Evolutionary conservation across 208 protist genomes (phyloP).

Genomic region (Naegleria fowleri): DNA sequence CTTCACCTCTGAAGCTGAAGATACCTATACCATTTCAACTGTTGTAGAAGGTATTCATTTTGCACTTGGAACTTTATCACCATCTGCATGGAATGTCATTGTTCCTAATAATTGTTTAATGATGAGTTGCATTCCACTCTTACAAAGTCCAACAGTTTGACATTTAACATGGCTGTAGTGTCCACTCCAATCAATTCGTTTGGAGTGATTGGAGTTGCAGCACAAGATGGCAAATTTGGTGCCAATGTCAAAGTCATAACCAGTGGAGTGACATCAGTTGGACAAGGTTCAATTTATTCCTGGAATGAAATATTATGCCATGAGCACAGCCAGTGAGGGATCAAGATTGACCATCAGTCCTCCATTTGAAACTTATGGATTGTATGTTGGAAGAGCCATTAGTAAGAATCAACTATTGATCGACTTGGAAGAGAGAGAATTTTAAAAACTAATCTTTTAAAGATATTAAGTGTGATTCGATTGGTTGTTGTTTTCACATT

Average conservation of each 20-base stretch:
- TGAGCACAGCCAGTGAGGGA: too few species aligned
- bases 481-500: too few species aligned
- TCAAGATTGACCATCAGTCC: neutral
- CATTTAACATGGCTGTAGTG: neutral
- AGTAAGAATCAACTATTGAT: neutral
- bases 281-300: too few species aligned
- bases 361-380: neutral
- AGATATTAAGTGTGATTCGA: too few species aligned
- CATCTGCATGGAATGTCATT: neutral
- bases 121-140: neutral
- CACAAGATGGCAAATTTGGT: neutral
- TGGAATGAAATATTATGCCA: neutral
- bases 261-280: neutral
- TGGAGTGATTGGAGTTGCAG: neutral
- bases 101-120: neutral
- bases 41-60: neutral
- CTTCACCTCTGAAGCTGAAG: neutral
- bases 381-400: neutral
- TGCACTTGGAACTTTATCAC: neutral
- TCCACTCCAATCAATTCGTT: neutral
- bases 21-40: neutral
- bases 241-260: neutral
- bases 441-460: too few species aligned
- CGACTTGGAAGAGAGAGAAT: too few species aligned
- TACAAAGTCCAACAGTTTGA: neutral